A percentile compares a stretch with the other conserved stretches of the same genome.
Evolutionary conservation across 495 filamentous ascomycete species (phyloP).

Genomic region (Penicillium simplicissimum): DNA sequence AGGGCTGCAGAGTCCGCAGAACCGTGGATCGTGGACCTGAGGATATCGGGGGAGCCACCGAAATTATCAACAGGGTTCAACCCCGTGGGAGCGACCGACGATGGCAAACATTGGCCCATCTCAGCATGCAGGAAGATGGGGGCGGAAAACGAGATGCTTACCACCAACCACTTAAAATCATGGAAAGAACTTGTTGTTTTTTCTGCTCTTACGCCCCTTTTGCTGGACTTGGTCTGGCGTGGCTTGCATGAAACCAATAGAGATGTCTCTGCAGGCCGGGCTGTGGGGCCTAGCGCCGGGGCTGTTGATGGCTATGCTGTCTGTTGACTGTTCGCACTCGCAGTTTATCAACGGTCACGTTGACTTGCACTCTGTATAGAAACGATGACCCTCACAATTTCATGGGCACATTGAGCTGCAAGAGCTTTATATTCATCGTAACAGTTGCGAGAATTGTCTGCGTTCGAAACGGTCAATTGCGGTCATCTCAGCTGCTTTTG

Average conservation of each 20-base stretch:
- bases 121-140: constrained; percentile 1
- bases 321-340: not conserved
- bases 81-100: not conserved
- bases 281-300: not conserved
- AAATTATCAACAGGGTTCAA: constrained; percentile 6
- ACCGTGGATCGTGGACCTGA: constrained; percentile 1
- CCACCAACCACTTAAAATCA: not conserved
- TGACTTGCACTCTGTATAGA: not conserved
- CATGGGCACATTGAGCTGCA: too few species aligned
- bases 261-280: not conserved
- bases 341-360: not conserved
- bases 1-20: not conserved
- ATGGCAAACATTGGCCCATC: not conserved
- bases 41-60: not conserved
- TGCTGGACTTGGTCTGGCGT: constrained; percentile 1
- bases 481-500: not conserved
- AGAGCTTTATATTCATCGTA: too few species aligned
- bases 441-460: too few species aligned
- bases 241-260: not conserved
- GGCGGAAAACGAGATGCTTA: not conserved
- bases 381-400: too few species aligned
- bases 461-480: not conserved
- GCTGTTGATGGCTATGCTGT: not conserved
- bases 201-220: not conserved
- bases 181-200: not conserved